Percentiles rank a stretch among this genome's conserved stretches.
These are phyloP conservation scores for Cladorrhinum sp. DNA, from an alignment of 2,329 filamentous ascomycete species.

Conservation along the genomic window DNA sequence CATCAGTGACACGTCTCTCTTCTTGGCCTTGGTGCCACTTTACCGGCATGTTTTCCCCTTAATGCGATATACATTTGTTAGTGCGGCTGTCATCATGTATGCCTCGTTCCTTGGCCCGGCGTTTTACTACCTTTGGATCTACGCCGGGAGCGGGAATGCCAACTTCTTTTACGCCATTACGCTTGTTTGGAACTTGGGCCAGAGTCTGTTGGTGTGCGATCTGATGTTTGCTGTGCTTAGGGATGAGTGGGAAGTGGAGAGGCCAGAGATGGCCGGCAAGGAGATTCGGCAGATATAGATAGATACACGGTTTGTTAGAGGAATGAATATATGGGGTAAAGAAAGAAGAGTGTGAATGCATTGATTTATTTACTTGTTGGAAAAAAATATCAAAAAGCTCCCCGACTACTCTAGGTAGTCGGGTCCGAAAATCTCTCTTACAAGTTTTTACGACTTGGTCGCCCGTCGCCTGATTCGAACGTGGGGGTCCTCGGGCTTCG, in stretches of 20 bases:
- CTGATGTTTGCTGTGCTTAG: slow-evolving; percentile 82
- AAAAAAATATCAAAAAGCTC: too few species aligned
- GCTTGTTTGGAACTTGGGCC: slow-evolving; percentile 91
- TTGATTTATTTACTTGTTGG: too few species aligned
- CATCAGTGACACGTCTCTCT: slow-evolving; percentile 84
- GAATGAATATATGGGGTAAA: not conserved
- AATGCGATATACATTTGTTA: slow-evolving; percentile 90
- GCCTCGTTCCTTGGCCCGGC: slow-evolving; percentile 85
- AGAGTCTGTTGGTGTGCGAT: slow-evolving; percentile 84
- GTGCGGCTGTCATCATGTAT: slow-evolving; percentile 79
- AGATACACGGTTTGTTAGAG: too few species aligned
- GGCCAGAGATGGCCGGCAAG: slow-evolving; percentile 86
- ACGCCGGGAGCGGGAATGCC: slow-evolving; percentile 93
- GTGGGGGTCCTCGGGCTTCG: too few species aligned
- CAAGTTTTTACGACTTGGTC: too few species aligned
- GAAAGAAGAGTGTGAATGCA: too few species aligned
- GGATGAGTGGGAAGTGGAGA: slow-evolving; percentile 90
- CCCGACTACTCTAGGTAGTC: too few species aligned
- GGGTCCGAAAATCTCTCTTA: too few species aligned
- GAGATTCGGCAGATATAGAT: slow-evolving; percentile 73
- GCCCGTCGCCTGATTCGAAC: too few species aligned
- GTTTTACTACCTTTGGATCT: slow-evolving; percentile 98
- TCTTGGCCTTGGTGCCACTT: slow-evolving; percentile 76
- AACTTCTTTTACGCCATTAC: slow-evolving; percentile 99
- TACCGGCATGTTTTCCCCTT: slow-evolving; percentile 91